Percentiles rank a stretch among this genome's conserved stretches.
These are phyloP conservation scores for Neonectria coccinea DNA, from an alignment of 2,329 filamentous ascomycete genomes.

Conservation along the genomic window DNA sequence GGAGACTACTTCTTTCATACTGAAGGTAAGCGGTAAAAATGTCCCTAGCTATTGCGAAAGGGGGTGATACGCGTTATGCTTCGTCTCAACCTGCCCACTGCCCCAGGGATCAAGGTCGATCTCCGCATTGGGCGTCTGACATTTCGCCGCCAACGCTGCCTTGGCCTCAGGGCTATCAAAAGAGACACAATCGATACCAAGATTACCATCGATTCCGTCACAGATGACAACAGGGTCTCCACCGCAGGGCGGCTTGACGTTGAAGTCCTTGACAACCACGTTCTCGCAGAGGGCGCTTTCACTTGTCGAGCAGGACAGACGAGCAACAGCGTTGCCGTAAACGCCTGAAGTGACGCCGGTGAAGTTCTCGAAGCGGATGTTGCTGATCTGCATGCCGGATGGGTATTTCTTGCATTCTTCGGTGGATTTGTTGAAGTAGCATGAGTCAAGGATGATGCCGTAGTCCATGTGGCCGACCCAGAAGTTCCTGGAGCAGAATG, in stretches of 20 bases:
- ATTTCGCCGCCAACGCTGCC: conserved; percentile 20
- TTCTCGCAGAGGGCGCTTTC: conserved; percentile 65
- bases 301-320: conserved; percentile 66
- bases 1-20: too few species aligned
- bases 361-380: conserved; percentile 70
- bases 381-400: conserved; percentile 68
- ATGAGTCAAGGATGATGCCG: conserved; percentile 69
- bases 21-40: too few species aligned
- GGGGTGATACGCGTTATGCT: conserved; percentile 6
- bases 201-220: conserved; percentile 29
- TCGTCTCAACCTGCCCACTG: conserved; percentile 10
- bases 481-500: conserved; percentile 57
- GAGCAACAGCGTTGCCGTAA: conserved; percentile 65
- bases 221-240: conserved; percentile 32
- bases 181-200: conserved; percentile 33
- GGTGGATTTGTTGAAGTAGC: conserved; percentile 68
- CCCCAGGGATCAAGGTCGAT: conserved; percentile 27
- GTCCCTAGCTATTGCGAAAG: background rate
- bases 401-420: conserved; percentile 65
- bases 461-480: conserved; percentile 69
- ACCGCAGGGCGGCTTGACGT: conserved; percentile 48
- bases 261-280: conserved; percentile 66
- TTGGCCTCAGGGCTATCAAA: conserved; percentile 29
- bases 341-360: conserved; percentile 67
- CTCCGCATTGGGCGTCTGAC: conserved; percentile 20